Base-by-base conservation (phyloP, 2,329 filamentous ascomycete species). In the Botryotinia calthae region DNA sequence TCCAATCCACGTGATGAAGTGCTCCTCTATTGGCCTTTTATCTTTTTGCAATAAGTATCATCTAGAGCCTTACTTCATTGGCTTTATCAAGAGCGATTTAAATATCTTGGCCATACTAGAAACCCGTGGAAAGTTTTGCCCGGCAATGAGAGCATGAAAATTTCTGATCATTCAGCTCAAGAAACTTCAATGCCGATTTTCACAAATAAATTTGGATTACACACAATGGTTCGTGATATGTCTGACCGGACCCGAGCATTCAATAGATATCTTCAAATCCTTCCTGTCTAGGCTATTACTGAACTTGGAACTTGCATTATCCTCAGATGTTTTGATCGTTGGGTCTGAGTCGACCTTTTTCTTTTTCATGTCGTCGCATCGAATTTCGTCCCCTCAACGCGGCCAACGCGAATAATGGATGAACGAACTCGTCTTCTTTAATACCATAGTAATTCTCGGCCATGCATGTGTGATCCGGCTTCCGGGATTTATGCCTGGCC, bases 401-500 rank as follows among this genome's bases (percentile, higher is more conserved):
- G 25, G 18, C 20, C 51, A 56, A 25, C 37, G n/a, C 25, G 34
- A n/a, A 42, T 14, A 56, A 56, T 42, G 4, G n/a, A 68, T 46
- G 37, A 28, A 46, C 10, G 28, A 56, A 31, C 25, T 34, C n/a
- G n/a, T 20, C 34, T 56, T 67, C 3, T 37, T 37, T n/a, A 54
- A 56, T 18, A 68, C 48, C 40, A 31, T 31, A 56, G n/a, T 56
- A 68, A 56, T 25, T 25, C 44, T n/a, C 34, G 48, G n/a, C 48
- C 37, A 28, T 68, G 48, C 37, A 68, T 68, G 18, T 68, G 65
- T 44, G 48, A 42, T 67, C 48, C 34, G 34, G 25, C 34, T 71
- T 51, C 46, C 42, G 56, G 44, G 34, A 18, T 51, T 51, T 34
- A 37, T 70, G 28, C 25, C 42, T 63, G 28, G 25, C 20, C 42